Conservation (phyloP, 495 filamentous ascomycete genomes). For the Podospora conica region DNA sequence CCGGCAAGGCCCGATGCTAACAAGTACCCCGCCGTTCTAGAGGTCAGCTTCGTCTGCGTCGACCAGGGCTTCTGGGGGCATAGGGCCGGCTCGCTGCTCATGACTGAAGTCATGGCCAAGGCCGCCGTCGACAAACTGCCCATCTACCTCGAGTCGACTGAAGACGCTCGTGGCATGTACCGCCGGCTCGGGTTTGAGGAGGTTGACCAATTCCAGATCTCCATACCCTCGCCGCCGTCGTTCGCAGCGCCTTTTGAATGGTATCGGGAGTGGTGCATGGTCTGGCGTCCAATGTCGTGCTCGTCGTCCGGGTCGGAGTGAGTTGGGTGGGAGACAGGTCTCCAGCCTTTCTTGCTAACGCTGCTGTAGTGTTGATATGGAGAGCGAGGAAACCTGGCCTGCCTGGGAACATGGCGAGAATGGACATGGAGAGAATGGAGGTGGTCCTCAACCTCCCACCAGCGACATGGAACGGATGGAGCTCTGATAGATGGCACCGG, state of each 20-base stretch:
- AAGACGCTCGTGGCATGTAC: conserved; percentile 38
- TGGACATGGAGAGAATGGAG: no score
- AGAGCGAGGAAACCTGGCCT: no score
- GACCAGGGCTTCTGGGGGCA: conserved; percentile 37
- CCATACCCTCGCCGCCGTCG: conserved; percentile 13
- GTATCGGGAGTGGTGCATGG: conserved; percentile 31
- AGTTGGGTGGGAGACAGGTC: not conserved
- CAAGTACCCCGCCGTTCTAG: not conserved
- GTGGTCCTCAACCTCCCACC: not conserved
- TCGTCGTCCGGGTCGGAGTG: not conserved
- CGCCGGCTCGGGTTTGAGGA: conserved; percentile 33
- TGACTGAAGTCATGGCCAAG: conserved; percentile 29
- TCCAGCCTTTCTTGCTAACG: not conserved
- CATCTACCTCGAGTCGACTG: conserved; percentile 41
- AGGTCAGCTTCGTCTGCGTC: conserved; percentile 39
- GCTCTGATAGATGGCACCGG: no score
- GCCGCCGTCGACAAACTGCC: conserved; percentile 32
- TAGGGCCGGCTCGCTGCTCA: conserved; percentile 35
- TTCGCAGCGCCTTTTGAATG: not conserved
- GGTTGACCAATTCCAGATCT: conserved; percentile 28
- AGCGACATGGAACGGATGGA: no score
- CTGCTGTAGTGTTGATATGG: not conserved
- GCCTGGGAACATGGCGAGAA: no score
- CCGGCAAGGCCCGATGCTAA: conserved; percentile 1
- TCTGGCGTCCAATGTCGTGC: conserved; percentile 15